Evolutionary conservation across 2,329 filamentous ascomycete species (phyloP).

Genomic region (Cladophialophora exuberans): DNA sequence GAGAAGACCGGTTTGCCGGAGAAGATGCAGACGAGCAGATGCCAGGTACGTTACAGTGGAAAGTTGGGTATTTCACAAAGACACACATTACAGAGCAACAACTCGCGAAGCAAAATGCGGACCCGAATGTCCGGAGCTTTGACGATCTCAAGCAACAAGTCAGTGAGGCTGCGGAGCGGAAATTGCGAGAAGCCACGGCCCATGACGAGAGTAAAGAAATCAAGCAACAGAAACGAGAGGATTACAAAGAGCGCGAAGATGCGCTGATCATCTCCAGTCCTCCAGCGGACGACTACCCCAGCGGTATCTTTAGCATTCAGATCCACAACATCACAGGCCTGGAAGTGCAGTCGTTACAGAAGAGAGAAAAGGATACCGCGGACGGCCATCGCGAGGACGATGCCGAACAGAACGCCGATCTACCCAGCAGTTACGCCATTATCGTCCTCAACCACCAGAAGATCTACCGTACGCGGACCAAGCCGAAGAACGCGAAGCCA

Average conservation of each 20-base stretch:
- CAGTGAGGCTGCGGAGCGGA: constrained; percentile 57
- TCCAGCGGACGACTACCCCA: constrained; percentile 63
- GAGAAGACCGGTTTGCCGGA: constrained; percentile 67
- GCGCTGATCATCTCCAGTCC: constrained; percentile 70
- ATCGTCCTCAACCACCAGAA: constrained; percentile 74
- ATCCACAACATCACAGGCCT: constrained; percentile 74
- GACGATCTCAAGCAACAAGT: constrained; percentile 64
- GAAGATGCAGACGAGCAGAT: constrained; percentile 68
- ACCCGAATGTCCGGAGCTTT: constrained; percentile 60
- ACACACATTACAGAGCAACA: constrained; percentile 65
- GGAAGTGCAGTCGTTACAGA: constrained; percentile 63
- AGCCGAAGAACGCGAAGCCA: constrained; percentile 76
- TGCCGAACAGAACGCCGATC: constrained; percentile 63
- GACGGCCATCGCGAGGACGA: constrained; percentile 44
- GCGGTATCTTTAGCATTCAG: constrained; percentile 70
- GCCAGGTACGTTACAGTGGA: constrained; percentile 71
- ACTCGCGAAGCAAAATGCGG: constrained; percentile 63
- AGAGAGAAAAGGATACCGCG: constrained; percentile 52
- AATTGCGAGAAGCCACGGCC: constrained; percentile 66
- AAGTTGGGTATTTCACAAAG: constrained; percentile 72
- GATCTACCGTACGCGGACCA: constrained; percentile 71
- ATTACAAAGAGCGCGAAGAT: constrained; percentile 64
- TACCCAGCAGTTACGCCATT: constrained; percentile 72
- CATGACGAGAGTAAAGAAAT: constrained; percentile 64
- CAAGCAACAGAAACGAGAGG: constrained; percentile 69